phyloP scores from a whole-genome alignment of 177 flowering plant species.

The Tripterygium wilfordii region DNA sequence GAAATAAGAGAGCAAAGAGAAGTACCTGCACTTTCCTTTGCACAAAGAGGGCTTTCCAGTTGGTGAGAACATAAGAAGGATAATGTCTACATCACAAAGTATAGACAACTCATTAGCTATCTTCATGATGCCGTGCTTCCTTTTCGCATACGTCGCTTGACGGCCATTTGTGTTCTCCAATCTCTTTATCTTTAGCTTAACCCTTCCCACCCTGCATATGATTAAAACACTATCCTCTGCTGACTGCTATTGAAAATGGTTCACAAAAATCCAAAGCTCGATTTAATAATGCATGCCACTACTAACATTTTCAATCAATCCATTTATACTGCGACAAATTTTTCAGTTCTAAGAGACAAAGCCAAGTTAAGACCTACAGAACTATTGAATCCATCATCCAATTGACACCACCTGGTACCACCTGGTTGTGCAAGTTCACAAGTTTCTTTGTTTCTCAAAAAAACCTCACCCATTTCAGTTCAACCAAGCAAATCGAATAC shows the following conservation, averaged over 20 bases:
- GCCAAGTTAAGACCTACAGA: no score
- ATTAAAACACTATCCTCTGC: neutral
- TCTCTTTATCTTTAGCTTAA: slow-evolving; percentile 39
- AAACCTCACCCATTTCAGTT: no score
- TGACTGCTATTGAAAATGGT: no score
- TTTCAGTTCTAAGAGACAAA: neutral
- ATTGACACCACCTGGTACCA: slow-evolving; percentile 67
- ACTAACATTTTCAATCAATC: no score
- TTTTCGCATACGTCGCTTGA: slow-evolving; percentile 39
- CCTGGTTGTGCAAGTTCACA: no score
- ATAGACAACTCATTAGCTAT: slow-evolving; percentile 40
- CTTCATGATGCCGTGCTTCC: slow-evolving; percentile 41
- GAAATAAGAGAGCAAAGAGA: neutral
- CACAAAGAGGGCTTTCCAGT: slow-evolving; percentile 34
- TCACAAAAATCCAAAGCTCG: no score
- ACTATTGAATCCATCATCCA: no score
- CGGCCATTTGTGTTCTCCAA: slow-evolving; percentile 41
- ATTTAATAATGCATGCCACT: no score
- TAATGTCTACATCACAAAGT: slow-evolving; percentile 33
- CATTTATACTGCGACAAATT: neutral
- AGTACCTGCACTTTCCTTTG: slow-evolving; percentile 29
- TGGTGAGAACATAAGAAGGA: slow-evolving; percentile 48
- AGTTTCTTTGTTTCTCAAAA: no score
- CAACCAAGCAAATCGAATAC: no score
- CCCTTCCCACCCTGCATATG: slow-evolving; percentile 39